phyloP scores from a whole-genome alignment of 768 basidiomycete genomes.

The Lactarius tabidus region DNA sequence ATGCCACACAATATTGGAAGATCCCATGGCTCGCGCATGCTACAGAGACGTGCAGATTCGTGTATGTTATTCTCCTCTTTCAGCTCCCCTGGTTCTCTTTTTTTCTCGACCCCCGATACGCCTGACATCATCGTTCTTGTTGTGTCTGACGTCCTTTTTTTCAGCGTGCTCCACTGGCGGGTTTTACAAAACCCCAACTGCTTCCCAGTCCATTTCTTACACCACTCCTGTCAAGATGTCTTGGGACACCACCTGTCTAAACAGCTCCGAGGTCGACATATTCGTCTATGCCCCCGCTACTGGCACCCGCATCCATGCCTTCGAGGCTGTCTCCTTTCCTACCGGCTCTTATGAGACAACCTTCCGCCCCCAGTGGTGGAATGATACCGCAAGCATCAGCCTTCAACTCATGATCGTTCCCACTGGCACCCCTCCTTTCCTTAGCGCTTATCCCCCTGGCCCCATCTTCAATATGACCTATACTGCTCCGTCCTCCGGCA shows the following conservation, averaged over 20 bases:
- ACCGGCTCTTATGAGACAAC: slow-evolving; percentile 46
- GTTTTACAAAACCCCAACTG: slow-evolving; percentile 56
- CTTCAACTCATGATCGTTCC: slow-evolving; percentile 62
- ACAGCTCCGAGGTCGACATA: slow-evolving; percentile 54
- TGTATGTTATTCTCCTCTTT: not conserved
- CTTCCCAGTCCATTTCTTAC: slow-evolving; percentile 44
- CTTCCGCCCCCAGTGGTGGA: slow-evolving; percentile 70
- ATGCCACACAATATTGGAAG: slow-evolving; percentile 14
- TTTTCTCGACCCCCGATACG: not conserved
- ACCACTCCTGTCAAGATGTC: slow-evolving; percentile 49
- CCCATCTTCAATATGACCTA: slow-evolving; percentile 69
- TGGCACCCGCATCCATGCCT: slow-evolving; percentile 50
- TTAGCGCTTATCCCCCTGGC: slow-evolving; percentile 53
- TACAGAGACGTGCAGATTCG: slow-evolving; percentile 5
- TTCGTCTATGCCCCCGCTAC: slow-evolving; percentile 55
- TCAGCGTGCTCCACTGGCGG: slow-evolving; percentile 53
- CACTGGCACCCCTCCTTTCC: slow-evolving; percentile 46
- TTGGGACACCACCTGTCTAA: slow-evolving; percentile 63
- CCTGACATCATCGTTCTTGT: not conserved
- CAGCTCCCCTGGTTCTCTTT: not conserved
- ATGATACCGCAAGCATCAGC: slow-evolving; percentile 42
- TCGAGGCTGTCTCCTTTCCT: slow-evolving; percentile 48
- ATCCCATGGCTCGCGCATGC: not conserved
- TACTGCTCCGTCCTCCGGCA: slow-evolving; percentile 39
- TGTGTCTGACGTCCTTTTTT: not conserved